phyloP scores from a whole-genome alignment of 805 yeast species.

The Candida loeiensis region DNA sequence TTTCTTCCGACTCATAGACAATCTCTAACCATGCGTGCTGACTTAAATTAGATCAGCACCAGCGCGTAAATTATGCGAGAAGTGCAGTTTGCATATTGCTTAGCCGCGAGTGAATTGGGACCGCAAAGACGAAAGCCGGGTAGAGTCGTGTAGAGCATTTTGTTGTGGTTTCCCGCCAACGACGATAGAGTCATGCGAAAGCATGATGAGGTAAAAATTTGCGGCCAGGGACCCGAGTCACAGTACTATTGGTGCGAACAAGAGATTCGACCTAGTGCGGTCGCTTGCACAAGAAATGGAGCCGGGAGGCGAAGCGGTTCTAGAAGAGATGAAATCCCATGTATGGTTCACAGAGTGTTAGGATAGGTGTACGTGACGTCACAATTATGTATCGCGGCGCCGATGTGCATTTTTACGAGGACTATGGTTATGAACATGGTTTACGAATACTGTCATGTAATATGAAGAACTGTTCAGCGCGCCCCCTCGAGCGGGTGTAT shows the following conservation, averaged over 20 bases:
- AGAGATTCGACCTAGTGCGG: too few relatives aligned
- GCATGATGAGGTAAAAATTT: too few relatives aligned
- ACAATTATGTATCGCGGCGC: background rate
- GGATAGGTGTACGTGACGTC: background rate
- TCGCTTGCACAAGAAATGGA: too few relatives aligned
- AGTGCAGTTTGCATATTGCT: background rate
- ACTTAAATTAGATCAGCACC: background rate
- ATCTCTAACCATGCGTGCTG: background rate
- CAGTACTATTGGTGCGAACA: too few relatives aligned
- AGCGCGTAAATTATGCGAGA: background rate
- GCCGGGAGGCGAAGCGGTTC: too few relatives aligned
- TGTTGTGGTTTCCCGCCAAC: background rate
- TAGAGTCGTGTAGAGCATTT: background rate
- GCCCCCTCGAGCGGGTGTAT: too few relatives aligned
- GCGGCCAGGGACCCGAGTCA: too few relatives aligned
- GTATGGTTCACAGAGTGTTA: background rate
- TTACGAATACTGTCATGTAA: background rate
- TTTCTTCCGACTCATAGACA: background rate
- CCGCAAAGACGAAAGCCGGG: background rate
- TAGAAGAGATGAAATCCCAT: background rate
- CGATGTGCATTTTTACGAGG: slow-evolving; percentile 1
- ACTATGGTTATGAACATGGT: background rate
- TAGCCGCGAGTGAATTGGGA: background rate
- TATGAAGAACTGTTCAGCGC: too few relatives aligned
- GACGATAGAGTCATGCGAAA: too few relatives aligned